Evolutionary conservation across 2,329 filamentous ascomycete species (phyloP), one percentile per base, ranked within the genome.

Genomic region (Alternaria longipes): DNA sequence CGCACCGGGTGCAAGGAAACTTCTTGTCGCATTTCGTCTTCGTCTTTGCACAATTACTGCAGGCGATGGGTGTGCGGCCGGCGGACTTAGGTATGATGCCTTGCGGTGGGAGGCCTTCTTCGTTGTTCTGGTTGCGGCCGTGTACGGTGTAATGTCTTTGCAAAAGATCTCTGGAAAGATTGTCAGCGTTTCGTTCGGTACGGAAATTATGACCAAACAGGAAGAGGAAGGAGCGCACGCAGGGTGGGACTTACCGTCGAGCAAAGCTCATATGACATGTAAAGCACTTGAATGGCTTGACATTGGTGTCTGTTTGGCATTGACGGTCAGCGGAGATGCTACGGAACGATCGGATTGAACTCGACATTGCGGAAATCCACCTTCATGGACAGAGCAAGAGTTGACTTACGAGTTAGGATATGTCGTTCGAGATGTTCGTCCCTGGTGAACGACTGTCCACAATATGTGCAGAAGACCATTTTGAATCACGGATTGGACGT

Each of bases 11-110:
- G 74, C 83, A 85, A n/a, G 83, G 83, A 57, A 84, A 84, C 73
- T 84, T 84, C 74, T 84, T 84, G 64, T 85, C 83, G 63, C 83
- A 85, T 63, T 84, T 85, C 12, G 83, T 85, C 76, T 85, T 85
- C 4, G 83, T 84, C 71, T 84, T 84, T 9, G 83, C 83, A 64
- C 83, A 85, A 60, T 84, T 84, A 69, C 80, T 84, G 74, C 83
- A 85, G 26, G 83, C 83, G 62, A 84, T 85, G 11, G 83, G 83
- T 36, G 83, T 85, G 60, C 83, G 76, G 16, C 83, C 83, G 14
- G 83, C 83, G 2, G 83, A 83, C 66, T 84, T 85, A 18, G 82
- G 82, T 52, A 84, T 83, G 74, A 84, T 84, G 30, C 82, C 82
- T 56, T 79, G 81, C 4, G 82, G 80, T 32, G 81, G 80, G 36